Conservation (phyloP, 805 yeast species). For the Candida pseudofarinosa region DNA sequence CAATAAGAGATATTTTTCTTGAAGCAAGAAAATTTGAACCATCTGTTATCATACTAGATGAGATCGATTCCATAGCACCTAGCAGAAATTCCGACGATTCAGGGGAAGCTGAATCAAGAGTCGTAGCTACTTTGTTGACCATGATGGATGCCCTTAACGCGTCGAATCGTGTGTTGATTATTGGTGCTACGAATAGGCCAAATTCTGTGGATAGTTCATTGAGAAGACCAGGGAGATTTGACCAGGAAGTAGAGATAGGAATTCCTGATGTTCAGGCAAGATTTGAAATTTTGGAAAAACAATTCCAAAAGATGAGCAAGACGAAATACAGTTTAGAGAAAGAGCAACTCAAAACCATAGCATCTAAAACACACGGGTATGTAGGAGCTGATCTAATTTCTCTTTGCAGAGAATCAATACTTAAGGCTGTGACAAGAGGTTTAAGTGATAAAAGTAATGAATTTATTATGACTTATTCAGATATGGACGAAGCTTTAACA, state of each 20-base stretch:
- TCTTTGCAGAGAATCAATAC: conserved; percentile 80
- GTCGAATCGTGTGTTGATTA: conserved; percentile 60
- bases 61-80: conserved; percentile 90
- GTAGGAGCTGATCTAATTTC: conserved; percentile 96
- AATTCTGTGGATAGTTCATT: conserved; percentile 66
- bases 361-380: conserved; percentile 87
- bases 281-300: conserved; percentile 62
- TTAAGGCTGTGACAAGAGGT: conserved; percentile 72
- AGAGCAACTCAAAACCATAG: conserved; percentile 57
- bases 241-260: conserved; percentile 84
- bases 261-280: conserved; percentile 87
- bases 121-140: conserved; percentile 83
- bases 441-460: conserved; percentile 26
- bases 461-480: conserved; percentile 47
- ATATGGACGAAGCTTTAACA: conserved; percentile 66
- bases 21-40: conserved; percentile 90
- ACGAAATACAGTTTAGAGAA: conserved; percentile 44
- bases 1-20: conserved; percentile 72
- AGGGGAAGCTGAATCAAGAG: conserved; percentile 86
- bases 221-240: conserved; percentile 85
- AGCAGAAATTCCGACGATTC: conserved; percentile 77
- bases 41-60: conserved; percentile 83
- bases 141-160: conserved; percentile 76
- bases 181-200: conserved; percentile 74
- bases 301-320: conserved; percentile 49